Evolutionary conservation across 1,139 yeast genomes (phyloP), one percentile per base, ranked within the genome.

Genomic region (Candida glucosophila): DNA sequence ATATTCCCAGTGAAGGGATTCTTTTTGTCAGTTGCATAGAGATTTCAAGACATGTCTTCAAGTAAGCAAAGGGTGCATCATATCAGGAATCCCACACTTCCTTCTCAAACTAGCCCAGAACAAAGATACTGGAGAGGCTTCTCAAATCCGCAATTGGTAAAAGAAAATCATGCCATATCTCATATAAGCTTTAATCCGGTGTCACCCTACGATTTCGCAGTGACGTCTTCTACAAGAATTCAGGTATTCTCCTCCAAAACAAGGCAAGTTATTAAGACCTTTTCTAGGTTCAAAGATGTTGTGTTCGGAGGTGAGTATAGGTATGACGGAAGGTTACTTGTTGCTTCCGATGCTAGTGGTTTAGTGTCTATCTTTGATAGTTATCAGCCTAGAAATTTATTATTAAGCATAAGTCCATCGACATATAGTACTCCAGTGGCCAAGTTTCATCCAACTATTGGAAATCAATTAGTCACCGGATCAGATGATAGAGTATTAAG

Each of bases 231-330:
- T 14, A 81, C 97, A 1, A 67, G 96, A 44, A 81, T 92, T 27
- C 97, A 90, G 49, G 74, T 92, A 7, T 83, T 88, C 46, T 82
- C 95, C 1, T 79, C 95, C 12, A 83, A 85, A 49, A 90, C 98
- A 0, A 69, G 97, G 43, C 94, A 85, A 47, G 95, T 86, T 4
- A 61, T 75, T 26, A 83, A 85, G 55, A 86, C 95, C 0, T 83
- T 86, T 39, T 79, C 95, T 3, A 58, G 96, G 37, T 90, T 90
- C 53, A 86, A 83, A 48, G 97, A 90, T 42, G 77, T 88, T 0
- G 97, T 86, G 0, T 85, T 80, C 48, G 67, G 79, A 19, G 95
- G 92, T 25, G 90, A 82, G 49, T 82, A 74, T 47, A 62, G 95
- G 40, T 66, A 69, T 32, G 95, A 85, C 43, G 95, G 95, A 27